phyloP scores from a whole-genome alignment of 2,329 filamentous ascomycete genomes.

The Drechslerella dactyloides region DNA sequence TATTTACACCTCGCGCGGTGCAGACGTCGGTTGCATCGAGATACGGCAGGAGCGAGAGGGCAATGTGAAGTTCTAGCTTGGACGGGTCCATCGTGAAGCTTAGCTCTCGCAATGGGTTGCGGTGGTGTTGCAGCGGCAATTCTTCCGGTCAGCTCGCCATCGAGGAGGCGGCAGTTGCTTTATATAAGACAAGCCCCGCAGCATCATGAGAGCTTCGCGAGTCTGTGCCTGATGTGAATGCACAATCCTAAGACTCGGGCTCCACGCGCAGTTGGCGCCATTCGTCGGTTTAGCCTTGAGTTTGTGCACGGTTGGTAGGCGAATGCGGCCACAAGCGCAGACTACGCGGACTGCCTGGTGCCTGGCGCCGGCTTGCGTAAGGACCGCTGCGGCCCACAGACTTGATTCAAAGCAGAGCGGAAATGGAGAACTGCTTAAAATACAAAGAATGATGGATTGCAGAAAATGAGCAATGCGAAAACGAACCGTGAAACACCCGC shows the following conservation, averaged over 20 bases:
- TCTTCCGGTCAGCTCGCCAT: neutral
- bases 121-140: neutral
- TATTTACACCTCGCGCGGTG: conserved; percentile 32
- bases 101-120: neutral
- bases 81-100: conserved; percentile 32
- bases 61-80: conserved; percentile 38
- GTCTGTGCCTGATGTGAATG: neutral
- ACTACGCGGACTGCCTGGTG: neutral
- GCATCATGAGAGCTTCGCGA: neutral
- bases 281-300: neutral
- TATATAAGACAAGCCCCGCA: neutral
- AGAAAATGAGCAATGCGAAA: conserved; percentile 6
- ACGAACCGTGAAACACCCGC: conserved; percentile 19
- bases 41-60: conserved; percentile 36
- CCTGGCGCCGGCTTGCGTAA: conserved; percentile 2
- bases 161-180: neutral
- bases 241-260: neutral
- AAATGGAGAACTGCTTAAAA: neutral
- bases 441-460: conserved; percentile 16
- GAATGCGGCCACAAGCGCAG: neutral
- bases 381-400: neutral
- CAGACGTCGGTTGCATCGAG: conserved; percentile 39
- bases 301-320: neutral
- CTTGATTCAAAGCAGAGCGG: neutral
- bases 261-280: neutral